phyloP scores from a whole-genome alignment of 75 land plant genomes.

The Pinus taeda region DNA sequence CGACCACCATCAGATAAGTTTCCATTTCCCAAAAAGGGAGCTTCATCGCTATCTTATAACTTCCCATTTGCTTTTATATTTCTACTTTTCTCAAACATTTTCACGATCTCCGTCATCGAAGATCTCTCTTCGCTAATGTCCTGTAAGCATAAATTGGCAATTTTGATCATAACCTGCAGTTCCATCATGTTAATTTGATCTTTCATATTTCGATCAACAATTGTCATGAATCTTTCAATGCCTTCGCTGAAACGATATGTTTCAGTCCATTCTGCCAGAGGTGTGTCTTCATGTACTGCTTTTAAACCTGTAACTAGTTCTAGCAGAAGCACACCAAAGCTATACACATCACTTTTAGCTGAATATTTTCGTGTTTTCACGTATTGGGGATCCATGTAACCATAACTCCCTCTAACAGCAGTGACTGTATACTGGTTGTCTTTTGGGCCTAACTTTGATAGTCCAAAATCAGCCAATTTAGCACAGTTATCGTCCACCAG shows the following conservation, averaged over 20 bases:
- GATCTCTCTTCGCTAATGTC: constrained; percentile 15
- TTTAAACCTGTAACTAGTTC: constrained; percentile 31
- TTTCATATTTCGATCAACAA: constrained; percentile 20
- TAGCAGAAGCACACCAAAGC: constrained; percentile 31
- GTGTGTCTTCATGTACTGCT: constrained; percentile 16
- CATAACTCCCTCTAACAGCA: constrained; percentile 18
- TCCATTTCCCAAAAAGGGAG: too few species aligned
- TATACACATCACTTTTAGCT: constrained; percentile 34
- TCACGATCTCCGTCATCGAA: constrained; percentile 17
- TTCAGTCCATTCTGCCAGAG: constrained; percentile 25
- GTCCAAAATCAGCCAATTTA: constrained; percentile 57
- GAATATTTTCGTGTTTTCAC: constrained; percentile 16
- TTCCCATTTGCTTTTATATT: too few species aligned
- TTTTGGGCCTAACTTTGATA: constrained; percentile 33
- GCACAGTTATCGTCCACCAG: constrained; percentile 31
- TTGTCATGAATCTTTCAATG: neutral
- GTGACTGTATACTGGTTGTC: neutral
- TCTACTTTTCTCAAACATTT: too few species aligned
- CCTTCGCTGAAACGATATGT: constrained; percentile 11
- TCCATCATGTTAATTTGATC: constrained; percentile 15
- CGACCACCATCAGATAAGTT: too few species aligned
- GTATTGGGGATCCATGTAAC: constrained; percentile 22
- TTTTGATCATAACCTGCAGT: constrained; percentile 10
- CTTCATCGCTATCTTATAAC: too few species aligned
- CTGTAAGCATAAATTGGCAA: constrained; percentile 11